These are phyloP conservation scores for Xylaria digitata DNA, from an alignment of 2,329 filamentous ascomycete genomes.

Conservation along the genomic window DNA sequence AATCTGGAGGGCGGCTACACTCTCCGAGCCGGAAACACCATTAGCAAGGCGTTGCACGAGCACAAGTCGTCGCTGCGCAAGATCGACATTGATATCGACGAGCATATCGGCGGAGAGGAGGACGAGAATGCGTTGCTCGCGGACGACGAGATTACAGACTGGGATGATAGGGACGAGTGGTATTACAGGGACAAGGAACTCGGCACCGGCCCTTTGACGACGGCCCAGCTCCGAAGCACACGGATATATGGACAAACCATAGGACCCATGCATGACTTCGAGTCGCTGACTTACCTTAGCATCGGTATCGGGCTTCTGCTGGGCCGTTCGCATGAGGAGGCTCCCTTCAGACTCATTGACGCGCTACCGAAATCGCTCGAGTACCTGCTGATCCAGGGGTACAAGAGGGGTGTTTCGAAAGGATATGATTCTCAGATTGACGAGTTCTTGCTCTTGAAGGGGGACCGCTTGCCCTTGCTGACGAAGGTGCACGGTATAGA, in stretches of 20 bases:
- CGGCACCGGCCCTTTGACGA: slow-evolving; percentile 6
- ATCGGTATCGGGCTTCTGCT: slow-evolving; percentile 22
- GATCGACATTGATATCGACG: slow-evolving; percentile 27
- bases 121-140: neutral
- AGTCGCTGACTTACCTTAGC: slow-evolving; percentile 24
- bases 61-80: slow-evolving; percentile 26
- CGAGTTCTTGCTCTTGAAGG: slow-evolving; percentile 9
- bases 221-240: neutral
- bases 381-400: slow-evolving; percentile 26
- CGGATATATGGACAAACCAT: slow-evolving; percentile 20
- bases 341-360: slow-evolving; percentile 19
- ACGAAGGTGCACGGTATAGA: slow-evolving; percentile 25
- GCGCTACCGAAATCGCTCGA: slow-evolving; percentile 24
- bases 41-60: slow-evolving; percentile 17
- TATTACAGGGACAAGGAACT: slow-evolving; percentile 18
- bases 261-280: slow-evolving; percentile 29
- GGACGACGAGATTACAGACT: neutral
- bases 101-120: neutral
- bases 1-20: neutral
- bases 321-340: slow-evolving; percentile 2
- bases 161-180: slow-evolving; percentile 11
- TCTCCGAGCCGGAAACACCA: neutral
- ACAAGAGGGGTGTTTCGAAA: slow-evolving; percentile 8
- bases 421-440: slow-evolving; percentile 18
- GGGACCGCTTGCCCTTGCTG: slow-evolving; percentile 19